Conservation (phyloP, 1,284 basidiomycete species). For the Pholiota adiposa region DNA sequence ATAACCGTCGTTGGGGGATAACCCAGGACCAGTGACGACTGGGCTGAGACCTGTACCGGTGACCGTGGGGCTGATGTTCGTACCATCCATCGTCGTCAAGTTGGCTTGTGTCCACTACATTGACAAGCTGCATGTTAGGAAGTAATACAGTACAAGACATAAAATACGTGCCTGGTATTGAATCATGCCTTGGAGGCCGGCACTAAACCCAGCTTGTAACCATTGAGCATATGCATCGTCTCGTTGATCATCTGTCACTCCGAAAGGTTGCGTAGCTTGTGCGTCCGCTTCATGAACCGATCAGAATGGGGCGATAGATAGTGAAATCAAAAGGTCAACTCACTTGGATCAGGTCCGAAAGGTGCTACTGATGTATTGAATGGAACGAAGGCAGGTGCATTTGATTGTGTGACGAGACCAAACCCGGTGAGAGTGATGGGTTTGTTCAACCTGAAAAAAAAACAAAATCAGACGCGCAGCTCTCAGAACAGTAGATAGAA, state of each 20-base stretch:
- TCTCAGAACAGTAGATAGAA: neutral
- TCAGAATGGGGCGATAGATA: neutral
- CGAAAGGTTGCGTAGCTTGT: conserved; percentile 36
- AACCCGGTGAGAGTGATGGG: conserved; percentile 59
- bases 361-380: conserved; percentile 58
- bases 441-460: conserved; percentile 51
- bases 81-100: conserved; percentile 47
- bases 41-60: conserved; percentile 35
- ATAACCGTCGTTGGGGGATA: conserved; percentile 72
- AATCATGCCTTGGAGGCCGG: conserved; percentile 53
- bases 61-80: conserved; percentile 32
- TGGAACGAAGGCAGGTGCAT: conserved; percentile 56
- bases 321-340: conserved; percentile 8
- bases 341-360: conserved; percentile 41
- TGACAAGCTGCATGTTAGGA: neutral
- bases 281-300: conserved; percentile 12
- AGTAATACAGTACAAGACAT: neutral
- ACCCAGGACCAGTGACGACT: conserved; percentile 39
- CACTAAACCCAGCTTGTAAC: conserved; percentile 47
- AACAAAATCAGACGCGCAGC: conserved; percentile 1
- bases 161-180: conserved; percentile 56
- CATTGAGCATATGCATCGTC: conserved; percentile 56
- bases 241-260: conserved; percentile 55
- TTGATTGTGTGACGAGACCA: conserved; percentile 63
- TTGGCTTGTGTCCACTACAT: conserved; percentile 56